These are phyloP conservation scores for Simplicillium sp. DNA, from an alignment of 2,329 filamentous ascomycete genomes.

Conservation along the genomic window DNA sequence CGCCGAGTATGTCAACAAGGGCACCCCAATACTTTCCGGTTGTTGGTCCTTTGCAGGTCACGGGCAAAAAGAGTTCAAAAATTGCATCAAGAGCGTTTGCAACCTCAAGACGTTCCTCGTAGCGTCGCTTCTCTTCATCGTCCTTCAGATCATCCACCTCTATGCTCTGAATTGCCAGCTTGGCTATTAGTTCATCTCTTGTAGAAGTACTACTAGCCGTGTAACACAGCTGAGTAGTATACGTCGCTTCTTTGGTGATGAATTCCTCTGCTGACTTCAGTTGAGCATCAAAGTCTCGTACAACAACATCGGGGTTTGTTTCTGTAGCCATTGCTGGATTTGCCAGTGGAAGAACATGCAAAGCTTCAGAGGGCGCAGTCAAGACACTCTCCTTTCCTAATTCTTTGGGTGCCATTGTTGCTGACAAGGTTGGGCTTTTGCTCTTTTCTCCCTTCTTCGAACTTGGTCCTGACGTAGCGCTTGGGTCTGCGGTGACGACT, in stretches of 20 bases:
- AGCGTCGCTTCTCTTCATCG: slow-evolving; percentile 14
- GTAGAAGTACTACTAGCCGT: slow-evolving; percentile 13
- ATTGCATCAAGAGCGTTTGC: slow-evolving; percentile 29
- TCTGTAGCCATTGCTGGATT: too few species aligned
- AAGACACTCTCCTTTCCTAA: background rate
- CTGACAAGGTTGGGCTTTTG: too few species aligned
- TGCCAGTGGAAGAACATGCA: too few species aligned
- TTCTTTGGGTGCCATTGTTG: background rate
- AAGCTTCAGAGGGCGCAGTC: too few species aligned
- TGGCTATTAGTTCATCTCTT: slow-evolving; percentile 14
- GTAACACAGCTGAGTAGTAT: slow-evolving; percentile 17
- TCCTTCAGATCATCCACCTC: slow-evolving; percentile 13
- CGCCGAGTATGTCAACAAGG: slow-evolving; percentile 12
- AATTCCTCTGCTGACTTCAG: slow-evolving; percentile 17
- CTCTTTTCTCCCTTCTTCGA: too few species aligned
- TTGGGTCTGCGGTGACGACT: too few species aligned
- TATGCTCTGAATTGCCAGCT: slow-evolving; percentile 12
- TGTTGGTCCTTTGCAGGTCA: slow-evolving; percentile 23
- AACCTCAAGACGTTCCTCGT: slow-evolving; percentile 26
- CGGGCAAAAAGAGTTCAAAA: slow-evolving; percentile 32
- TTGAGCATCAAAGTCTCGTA: slow-evolving; percentile 11
- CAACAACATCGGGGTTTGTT: background rate
- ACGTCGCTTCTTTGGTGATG: slow-evolving; percentile 14
- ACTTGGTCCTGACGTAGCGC: too few species aligned
- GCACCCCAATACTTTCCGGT: slow-evolving; percentile 34